Base-by-base conservation (phyloP, 805 yeast genomes). In the Candida hispaniensis region DNA sequence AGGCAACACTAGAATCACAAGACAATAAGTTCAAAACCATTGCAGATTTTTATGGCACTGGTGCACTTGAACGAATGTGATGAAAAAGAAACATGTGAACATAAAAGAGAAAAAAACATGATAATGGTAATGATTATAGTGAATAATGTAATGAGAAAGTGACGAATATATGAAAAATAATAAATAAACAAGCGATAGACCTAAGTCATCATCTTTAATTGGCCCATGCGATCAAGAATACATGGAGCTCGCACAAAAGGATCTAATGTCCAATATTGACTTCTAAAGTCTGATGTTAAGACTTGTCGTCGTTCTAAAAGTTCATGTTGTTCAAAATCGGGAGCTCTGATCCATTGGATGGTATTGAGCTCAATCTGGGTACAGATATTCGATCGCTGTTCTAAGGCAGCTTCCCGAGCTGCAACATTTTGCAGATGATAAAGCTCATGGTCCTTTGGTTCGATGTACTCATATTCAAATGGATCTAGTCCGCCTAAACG, bases 11-110 rank as follows among this genome's bases (percentile, higher is more conserved):
- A 39, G 61, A 53, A 2, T 59, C 59, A 2, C 56, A 66, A 23
- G 66, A 56, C 4, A 81, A 79, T 45, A 68, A 80, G 44, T 77
- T 86, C 54, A 77, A 73, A 49, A 75, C 76, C 3, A 69, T 88
- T 34, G 69, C 78, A 40, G 93, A 82, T 38, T 86, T 77, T 52
- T 69, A 86, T 27, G 94, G 95, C 2, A 69, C 85, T 40, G 98
- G 98, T 2, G 88, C 79, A 0, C 69, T 86, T 72, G 39, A 39
- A 14, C 21, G 32, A 25, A 25, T 29, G n/a, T n/a, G n/a, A n/a
- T n/a, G n/a, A n/a, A n/a, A n/a, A 9, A 34, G 29, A 8, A 18
- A 27, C 4, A 36, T 34, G 25, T 30, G 18, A 23, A 23, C 28
- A 32, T 32, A 8, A 10, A 8, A 8, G 9, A 8, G 21, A 19